These are phyloP conservation scores for Truncatella angustata DNA, from an alignment of 2,329 filamentous ascomycete species.

Conservation along the genomic window DNA sequence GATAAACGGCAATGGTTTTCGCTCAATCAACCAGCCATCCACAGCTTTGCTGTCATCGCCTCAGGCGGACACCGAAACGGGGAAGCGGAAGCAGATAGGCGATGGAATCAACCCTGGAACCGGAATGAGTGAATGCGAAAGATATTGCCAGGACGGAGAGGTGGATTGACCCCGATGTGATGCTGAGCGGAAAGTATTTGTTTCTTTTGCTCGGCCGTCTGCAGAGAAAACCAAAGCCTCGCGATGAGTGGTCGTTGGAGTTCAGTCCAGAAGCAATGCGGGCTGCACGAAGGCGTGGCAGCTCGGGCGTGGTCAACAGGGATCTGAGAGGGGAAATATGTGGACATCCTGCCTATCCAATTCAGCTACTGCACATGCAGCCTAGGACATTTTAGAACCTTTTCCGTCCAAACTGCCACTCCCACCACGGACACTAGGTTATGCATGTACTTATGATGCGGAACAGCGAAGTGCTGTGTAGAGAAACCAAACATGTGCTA, in stretches of 20 bases:
- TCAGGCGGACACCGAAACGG: background rate
- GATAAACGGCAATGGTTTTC: background rate
- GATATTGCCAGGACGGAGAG: background rate
- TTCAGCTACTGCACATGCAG: background rate
- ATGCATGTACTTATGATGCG: no score
- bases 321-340: constrained; percentile 12
- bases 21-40: background rate
- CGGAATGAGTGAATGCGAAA: background rate
- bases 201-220: constrained; percentile 1
- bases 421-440: no score
- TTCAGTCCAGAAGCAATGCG: constrained; percentile 16
- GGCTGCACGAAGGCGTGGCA: constrained; percentile 48
- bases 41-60: background rate
- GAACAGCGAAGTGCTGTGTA: no score
- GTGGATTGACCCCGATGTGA: constrained; percentile 4
- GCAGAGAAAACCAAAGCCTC: constrained; percentile 3
- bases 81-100: background rate
- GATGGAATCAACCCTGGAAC: no score
- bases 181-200: background rate
- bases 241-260: constrained; percentile 7
- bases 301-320: constrained; percentile 11
- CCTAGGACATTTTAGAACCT: background rate
- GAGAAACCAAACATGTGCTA: no score
- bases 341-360: constrained; percentile 5
- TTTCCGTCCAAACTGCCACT: no score